Conservation (phyloP, 2,329 filamentous ascomycete species). For the Tolypocladium capitatum region DNA sequence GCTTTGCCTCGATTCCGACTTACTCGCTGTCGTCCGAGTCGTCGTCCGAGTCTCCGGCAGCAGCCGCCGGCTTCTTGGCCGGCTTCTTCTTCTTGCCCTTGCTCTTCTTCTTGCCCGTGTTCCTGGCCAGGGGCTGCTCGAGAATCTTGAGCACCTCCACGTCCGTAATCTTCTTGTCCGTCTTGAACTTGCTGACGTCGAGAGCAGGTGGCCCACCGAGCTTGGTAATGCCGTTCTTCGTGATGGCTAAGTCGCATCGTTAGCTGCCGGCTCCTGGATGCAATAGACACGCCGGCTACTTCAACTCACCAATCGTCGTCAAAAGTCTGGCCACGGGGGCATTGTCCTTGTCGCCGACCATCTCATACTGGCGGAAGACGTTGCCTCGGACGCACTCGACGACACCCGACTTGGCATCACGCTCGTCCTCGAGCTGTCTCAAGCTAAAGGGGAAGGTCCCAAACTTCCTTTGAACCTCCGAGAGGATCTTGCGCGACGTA, state of each 20-base stretch:
- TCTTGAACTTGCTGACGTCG: conserved; percentile 73
- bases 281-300: neutral
- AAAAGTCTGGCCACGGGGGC: conserved; percentile 74
- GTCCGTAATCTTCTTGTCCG: conserved; percentile 95
- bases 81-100: conserved; percentile 65
- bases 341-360: conserved; percentile 85
- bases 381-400: conserved; percentile 91
- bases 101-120: conserved; percentile 89
- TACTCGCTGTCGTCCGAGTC: conserved; percentile 17
- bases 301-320: conserved; percentile 75
- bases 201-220: conserved; percentile 63
- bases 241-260: conserved; percentile 53
- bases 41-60: conserved; percentile 13
- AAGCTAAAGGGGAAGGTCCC: conserved; percentile 96
- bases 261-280: neutral
- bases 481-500: conserved; percentile 81
- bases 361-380: conserved; percentile 90
- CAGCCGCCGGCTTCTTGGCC: conserved; percentile 30
- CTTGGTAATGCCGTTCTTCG: conserved; percentile 90
- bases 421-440: conserved; percentile 92
- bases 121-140: conserved; percentile 73
- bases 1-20: neutral
- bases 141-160: conserved; percentile 93
- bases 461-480: conserved; percentile 94
- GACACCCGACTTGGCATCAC: conserved; percentile 86